Base-by-base conservation (phyloP, 768 basidiomycete species). In the Grammothele lineata region DNA sequence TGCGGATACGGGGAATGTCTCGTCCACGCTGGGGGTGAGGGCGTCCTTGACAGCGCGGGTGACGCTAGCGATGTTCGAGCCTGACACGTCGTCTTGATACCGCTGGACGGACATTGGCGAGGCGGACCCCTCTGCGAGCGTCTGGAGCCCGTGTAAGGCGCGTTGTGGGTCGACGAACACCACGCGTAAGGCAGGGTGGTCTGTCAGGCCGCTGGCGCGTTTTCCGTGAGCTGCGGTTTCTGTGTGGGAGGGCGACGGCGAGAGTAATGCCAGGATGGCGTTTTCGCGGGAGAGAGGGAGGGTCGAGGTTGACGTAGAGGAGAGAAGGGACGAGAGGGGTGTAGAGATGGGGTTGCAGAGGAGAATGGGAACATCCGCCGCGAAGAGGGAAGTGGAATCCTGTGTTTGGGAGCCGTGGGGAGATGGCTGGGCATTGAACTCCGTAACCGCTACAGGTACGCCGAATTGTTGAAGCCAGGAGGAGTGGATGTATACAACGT, bases 341-440 rank as follows among this genome's bases (percentile, higher is more conserved):
- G 72, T 76, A 18, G 75, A 73, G 32, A 81, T 47, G 5, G 85
- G 82, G 49, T 87, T 85, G 58, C 69, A 75, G 14, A 86, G 68
- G 15, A 88, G 53, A 51, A 90, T 62, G n/a, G 82, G 73, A 30
- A 86, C 67, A 56, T 88, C 84, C 7, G 81, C 80, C 51, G 59
- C 48, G 49, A 59, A 59, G 4, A 66, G n/a, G n/a, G n/a, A n/a
- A n/a, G n/a, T n/a, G n/a, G n/a, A n/a, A n/a, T n/a, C n/a, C n/a
- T n/a, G n/a, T n/a, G n/a, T n/a, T n/a, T n/a, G n/a, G n/a, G n/a
- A n/a, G n/a, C n/a, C n/a, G n/a, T n/a, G n/a, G n/a, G n/a, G n/a
- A n/a, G n/a, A n/a, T n/a, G n/a, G n/a, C n/a, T n/a, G 39, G 5
- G 45, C 46, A 17, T 44, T 35, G n/a, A 64, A 48, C 41, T 67